Conservation (phyloP, 2,329 filamentous ascomycete species). For the Xylogone sp. region DNA sequence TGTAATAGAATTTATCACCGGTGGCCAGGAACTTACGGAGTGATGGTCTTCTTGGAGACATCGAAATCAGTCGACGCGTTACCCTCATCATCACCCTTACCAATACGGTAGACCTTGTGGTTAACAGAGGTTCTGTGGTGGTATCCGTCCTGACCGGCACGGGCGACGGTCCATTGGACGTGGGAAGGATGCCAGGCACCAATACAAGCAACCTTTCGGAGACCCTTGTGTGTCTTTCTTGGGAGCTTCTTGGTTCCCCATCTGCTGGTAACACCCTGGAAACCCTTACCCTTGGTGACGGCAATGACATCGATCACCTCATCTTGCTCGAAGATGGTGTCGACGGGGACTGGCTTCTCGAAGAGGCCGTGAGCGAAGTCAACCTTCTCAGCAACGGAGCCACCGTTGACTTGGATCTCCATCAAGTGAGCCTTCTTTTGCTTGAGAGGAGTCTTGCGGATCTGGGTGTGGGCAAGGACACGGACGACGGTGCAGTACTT, state of each 20-base stretch:
- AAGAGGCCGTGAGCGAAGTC: constrained; percentile 92
- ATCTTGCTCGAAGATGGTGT: constrained; percentile 96
- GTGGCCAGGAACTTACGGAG: constrained; percentile 94
- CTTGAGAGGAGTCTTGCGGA: constrained; percentile 98
- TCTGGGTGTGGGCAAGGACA: constrained; percentile 98
- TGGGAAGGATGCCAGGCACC: constrained; percentile 99
- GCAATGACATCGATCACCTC: constrained; percentile 99
- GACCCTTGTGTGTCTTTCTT: constrained; percentile 99
- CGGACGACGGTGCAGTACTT: constrained; percentile 99
- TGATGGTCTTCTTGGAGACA: constrained; percentile 99
- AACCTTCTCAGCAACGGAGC: constrained; percentile 93
- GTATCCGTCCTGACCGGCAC: constrained; percentile 99
- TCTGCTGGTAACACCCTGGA: constrained; percentile 92
- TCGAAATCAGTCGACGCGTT: constrained; percentile 95
- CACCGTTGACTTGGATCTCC: constrained; percentile 99
- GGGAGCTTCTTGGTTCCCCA: constrained; percentile 99
- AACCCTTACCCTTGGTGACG: constrained; percentile 99
- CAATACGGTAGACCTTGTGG: constrained; percentile 99
- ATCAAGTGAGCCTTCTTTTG: constrained; percentile 99
- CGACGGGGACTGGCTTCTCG: constrained; percentile 96
- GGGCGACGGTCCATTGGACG: constrained; percentile 99
- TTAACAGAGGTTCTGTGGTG: constrained; percentile 99
- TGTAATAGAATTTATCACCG: background rate
- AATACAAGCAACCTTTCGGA: constrained; percentile 99
- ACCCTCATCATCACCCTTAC: constrained; percentile 84